phyloP scores from a whole-genome alignment of 2,329 filamentous ascomycete genomes.

The Ophiostoma fasciatum region DNA sequence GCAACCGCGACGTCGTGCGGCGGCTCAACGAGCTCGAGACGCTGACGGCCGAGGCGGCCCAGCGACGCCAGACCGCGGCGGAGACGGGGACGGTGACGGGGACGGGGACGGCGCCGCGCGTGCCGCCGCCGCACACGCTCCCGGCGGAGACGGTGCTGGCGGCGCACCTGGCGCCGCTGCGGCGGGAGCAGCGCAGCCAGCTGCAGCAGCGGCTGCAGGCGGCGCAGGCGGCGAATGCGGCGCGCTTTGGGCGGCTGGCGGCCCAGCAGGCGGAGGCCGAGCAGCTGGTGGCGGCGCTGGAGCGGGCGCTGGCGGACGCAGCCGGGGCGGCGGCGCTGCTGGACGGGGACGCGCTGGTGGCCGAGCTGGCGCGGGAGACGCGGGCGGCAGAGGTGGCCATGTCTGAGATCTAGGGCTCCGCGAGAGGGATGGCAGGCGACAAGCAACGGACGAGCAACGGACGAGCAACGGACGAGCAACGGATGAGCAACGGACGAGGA shows the following conservation, averaged over 20 bases:
- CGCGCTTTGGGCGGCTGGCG: slow-evolving; percentile 34
- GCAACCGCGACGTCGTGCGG: slow-evolving; percentile 35
- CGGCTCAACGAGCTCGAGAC: slow-evolving; percentile 45
- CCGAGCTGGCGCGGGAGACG: slow-evolving; percentile 35
- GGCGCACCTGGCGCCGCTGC: slow-evolving; percentile 39
- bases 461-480: too few species aligned
- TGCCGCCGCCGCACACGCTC: slow-evolving; percentile 34
- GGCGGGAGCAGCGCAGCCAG: slow-evolving; percentile 36
- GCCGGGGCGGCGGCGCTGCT: slow-evolving; percentile 36
- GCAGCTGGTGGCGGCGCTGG: slow-evolving; percentile 32
- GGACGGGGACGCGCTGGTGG: slow-evolving; percentile 24
- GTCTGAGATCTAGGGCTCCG: slow-evolving; percentile 9
- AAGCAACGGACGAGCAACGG: too few species aligned
- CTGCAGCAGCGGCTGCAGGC: slow-evolving; percentile 44
- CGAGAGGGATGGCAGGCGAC: too few species aligned
- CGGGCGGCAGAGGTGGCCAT: slow-evolving; percentile 29
- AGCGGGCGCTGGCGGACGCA: slow-evolving; percentile 38
- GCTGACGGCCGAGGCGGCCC: slow-evolving; percentile 35
- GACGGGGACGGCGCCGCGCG: slow-evolving; percentile 9
- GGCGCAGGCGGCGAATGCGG: slow-evolving; percentile 40
- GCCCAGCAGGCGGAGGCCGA: slow-evolving; percentile 41
- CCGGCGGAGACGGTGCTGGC: slow-evolving; percentile 35
- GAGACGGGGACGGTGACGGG: neutral
- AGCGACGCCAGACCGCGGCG: slow-evolving; percentile 20
- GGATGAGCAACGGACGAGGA: too few species aligned